Evolutionary conservation across 495 filamentous ascomycete genomes (phyloP).

Genomic region (Penicillium cosmopolitanum): DNA sequence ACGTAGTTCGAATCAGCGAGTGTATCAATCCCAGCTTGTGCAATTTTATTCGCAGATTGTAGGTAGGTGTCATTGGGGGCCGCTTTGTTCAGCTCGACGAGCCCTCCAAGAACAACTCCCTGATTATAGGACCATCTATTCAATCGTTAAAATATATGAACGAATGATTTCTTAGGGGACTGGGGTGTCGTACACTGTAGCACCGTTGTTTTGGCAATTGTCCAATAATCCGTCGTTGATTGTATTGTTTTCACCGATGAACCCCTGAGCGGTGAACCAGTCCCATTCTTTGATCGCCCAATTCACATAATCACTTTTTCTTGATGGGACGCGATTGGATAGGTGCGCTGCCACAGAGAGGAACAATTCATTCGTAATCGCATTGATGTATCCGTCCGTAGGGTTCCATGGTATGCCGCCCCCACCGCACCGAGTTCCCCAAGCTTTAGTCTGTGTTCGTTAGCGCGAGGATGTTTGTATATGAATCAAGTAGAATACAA

Average conservation of each 20-base stretch:
- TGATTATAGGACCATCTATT: conserved; percentile 76
- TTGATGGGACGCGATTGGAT: conserved; percentile 62
- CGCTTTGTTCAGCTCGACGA: conserved; percentile 67
- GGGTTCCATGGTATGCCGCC: conserved; percentile 75
- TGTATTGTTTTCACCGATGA: conserved; percentile 66
- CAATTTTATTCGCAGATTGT: conserved; percentile 61
- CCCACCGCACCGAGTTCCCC: conserved; percentile 45
- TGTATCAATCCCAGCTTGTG: conserved; percentile 60
- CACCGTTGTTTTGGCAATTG: conserved; percentile 67
- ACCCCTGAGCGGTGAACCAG: conserved; percentile 68
- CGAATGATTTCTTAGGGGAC: too few species aligned
- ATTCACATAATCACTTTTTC: conserved; percentile 55
- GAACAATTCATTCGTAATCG: conserved; percentile 79
- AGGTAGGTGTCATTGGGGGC: conserved; percentile 57
- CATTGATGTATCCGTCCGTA: conserved; percentile 60
- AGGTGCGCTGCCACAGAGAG: conserved; percentile 70
- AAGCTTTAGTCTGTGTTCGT: conserved; percentile 42
- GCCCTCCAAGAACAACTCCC: conserved; percentile 73
- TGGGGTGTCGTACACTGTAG: conserved; percentile 42
- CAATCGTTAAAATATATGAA: conserved; percentile 1
- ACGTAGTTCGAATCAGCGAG: conserved; percentile 57
- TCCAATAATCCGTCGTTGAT: conserved; percentile 73
- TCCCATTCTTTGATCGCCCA: conserved; percentile 63
- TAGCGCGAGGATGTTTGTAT: not conserved
- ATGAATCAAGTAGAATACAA: conserved; percentile 8